Evolutionary conservation across 805 yeast species (phyloP), one percentile per base, ranked within the genome.

Genomic region (Metschnikowia dekortorum): DNA sequence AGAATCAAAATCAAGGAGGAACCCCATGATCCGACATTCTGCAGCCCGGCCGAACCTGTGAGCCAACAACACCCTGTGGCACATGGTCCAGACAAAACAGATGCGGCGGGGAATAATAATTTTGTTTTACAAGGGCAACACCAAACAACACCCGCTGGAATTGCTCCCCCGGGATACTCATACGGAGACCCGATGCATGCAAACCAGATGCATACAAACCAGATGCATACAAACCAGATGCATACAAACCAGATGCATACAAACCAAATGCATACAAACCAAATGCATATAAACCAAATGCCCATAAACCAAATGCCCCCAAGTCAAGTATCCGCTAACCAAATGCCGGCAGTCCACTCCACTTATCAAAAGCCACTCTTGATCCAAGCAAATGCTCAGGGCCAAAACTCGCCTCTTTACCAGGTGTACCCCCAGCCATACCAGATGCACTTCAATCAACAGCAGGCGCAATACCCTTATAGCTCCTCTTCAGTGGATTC

Each of bases 351-450:
- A 39, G 11, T n/a, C 39, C 30, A 30, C 13, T 11, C 30, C 3
- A 31, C 22, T 6, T 34, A 42, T n/a, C 18, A n/a, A 18, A 42
- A 28, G 37, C 45, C 37, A 18, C 26, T 22, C n/a, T 31, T 30
- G 8, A 33, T 42, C 26, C 45, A 33, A 33, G 9, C 38, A 8
- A 14, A 22, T 13, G n/a, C n/a, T 8, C 45, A 33, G 16, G 31
- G 38, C n/a, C 45, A n/a, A 33, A 42, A 18, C 32, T 33, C 45
- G 18, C 45, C 45, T 4, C 45, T 42, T n/a, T 33, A 37, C 31
- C 45, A 42, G 45, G 29, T 42, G 32, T 42, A 42, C 22, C 45
- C 37, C n/a, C 45, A 33, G n/a, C 37, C 45, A 4, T 42, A 22
- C 22, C 45, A 42, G 30, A 42, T 42, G 38, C 38, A 33, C 9